phyloP scores from a whole-genome alignment of 1,284 basidiomycete genomes.

The Agroathelia rolfsii region DNA sequence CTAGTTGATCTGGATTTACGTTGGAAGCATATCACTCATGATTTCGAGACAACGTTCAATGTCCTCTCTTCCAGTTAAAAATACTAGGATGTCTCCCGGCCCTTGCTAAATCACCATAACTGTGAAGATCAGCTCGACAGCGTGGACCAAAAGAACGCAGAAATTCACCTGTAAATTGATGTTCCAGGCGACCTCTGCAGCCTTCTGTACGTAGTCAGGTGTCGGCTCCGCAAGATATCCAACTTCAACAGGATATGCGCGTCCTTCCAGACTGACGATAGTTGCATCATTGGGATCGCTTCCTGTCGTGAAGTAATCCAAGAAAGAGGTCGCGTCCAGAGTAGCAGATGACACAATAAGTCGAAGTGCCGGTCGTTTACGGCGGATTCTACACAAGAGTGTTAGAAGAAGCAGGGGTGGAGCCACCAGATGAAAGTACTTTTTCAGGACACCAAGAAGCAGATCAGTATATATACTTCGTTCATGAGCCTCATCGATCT shows the following conservation, averaged over 20 bases:
- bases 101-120: conserved; percentile 50
- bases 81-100: conserved; percentile 86
- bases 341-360: conserved; percentile 94
- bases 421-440: conserved; percentile 33
- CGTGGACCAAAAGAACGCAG: background rate
- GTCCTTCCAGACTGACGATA: conserved; percentile 86
- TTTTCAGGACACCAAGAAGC: conserved; percentile 86
- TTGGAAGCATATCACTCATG: conserved; percentile 68
- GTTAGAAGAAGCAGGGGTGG: background rate
- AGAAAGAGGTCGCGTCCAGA: conserved; percentile 81
- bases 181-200: conserved; percentile 78
- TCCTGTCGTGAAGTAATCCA: conserved; percentile 76
- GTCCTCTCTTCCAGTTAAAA: conserved; percentile 94
- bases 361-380: conserved; percentile 81
- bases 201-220: conserved; percentile 75
- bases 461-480: conserved; percentile 91
- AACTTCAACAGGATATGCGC: conserved; percentile 86
- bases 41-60: conserved; percentile 84
- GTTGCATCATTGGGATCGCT: conserved; percentile 43
- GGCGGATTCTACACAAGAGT: conserved; percentile 55
- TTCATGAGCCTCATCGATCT: conserved; percentile 98
- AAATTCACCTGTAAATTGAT: conserved; percentile 71
- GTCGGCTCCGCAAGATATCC: conserved; percentile 67
- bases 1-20: conserved; percentile 53
- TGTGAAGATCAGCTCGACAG: conserved; percentile 8